Percentiles rank a stretch among this genome's conserved stretches.
Conservation (phyloP, 495 filamentous ascomycete species). For the Tuber umbilicatum region DNA sequence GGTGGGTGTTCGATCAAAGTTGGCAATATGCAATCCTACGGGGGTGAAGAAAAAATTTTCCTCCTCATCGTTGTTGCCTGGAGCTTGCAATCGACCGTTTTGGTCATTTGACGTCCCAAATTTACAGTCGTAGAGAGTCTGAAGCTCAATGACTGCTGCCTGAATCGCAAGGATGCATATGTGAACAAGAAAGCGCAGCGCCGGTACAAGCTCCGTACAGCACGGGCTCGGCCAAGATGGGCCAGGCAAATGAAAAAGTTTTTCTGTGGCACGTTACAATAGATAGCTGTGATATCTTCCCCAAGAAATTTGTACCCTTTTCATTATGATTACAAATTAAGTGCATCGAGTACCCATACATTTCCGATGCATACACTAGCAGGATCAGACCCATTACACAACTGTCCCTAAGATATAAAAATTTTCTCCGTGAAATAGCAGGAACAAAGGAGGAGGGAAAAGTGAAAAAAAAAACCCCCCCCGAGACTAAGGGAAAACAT, state of each 20-base stretch:
- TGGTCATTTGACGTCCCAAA: not conserved
- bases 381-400: not conserved
- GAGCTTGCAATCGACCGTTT: not conserved
- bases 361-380: not conserved
- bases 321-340: not conserved
- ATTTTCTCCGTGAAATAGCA: not conserved
- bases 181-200: not conserved
- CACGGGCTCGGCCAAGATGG: not conserved
- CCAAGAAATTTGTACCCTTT: not conserved
- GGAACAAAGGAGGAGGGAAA: not conserved
- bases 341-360: not conserved
- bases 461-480: not conserved
- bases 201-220: not conserved
- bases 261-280: not conserved
- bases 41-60: not conserved
- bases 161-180: not conserved
- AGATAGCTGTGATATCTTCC: not conserved
- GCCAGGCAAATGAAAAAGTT: not conserved
- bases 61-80: not conserved
- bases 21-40: not conserved
- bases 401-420: not conserved
- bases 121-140: not conserved
- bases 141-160: not conserved
- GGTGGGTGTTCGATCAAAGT: not conserved
- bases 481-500: not conserved